Evolutionary conservation across 768 basidiomycete species (phyloP).

Genomic region (Vararia minispora): DNA sequence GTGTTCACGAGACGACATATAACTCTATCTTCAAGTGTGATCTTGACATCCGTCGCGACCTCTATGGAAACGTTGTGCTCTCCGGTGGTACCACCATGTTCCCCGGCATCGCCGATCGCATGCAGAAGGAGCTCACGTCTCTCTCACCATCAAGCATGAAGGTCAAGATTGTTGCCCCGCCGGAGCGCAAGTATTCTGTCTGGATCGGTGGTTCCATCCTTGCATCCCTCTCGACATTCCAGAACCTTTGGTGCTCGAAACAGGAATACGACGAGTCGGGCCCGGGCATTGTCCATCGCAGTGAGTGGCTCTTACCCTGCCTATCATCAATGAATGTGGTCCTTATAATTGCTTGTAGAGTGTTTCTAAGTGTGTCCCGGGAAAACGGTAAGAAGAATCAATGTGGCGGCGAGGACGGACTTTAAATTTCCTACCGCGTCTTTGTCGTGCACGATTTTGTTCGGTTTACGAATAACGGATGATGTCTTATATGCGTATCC

Average conservation of each 20-base stretch:
- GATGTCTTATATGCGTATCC: no score
- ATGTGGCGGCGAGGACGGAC: no score
- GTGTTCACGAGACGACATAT: conserved; percentile 63
- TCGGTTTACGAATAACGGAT: no score
- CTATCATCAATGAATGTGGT: neutral
- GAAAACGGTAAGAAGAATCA: no score
- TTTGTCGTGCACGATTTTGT: no score
- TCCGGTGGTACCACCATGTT: conserved; percentile 61
- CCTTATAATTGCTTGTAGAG: conserved; percentile 17
- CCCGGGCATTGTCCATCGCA: conserved; percentile 72
- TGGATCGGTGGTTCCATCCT: conserved; percentile 84
- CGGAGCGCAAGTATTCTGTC: conserved; percentile 89
- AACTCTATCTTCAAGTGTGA: conserved; percentile 59
- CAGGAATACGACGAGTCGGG: conserved; percentile 86
- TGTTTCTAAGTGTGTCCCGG: conserved; percentile 29
- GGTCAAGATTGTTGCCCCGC: conserved; percentile 88
- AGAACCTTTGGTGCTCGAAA: conserved; percentile 88
- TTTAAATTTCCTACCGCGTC: no score
- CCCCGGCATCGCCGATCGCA: conserved; percentile 88
- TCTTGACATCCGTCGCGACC: conserved; percentile 70
- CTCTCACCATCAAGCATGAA: conserved; percentile 83
- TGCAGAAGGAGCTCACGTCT: conserved; percentile 89
- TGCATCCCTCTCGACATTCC: conserved; percentile 88
- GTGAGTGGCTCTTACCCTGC: conserved; percentile 26
- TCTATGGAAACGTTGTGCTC: conserved; percentile 73